These are phyloP conservation scores for Avena sativa DNA, from an alignment of 176 grass and related monocot genomes.

Conservation along the genomic window DNA sequence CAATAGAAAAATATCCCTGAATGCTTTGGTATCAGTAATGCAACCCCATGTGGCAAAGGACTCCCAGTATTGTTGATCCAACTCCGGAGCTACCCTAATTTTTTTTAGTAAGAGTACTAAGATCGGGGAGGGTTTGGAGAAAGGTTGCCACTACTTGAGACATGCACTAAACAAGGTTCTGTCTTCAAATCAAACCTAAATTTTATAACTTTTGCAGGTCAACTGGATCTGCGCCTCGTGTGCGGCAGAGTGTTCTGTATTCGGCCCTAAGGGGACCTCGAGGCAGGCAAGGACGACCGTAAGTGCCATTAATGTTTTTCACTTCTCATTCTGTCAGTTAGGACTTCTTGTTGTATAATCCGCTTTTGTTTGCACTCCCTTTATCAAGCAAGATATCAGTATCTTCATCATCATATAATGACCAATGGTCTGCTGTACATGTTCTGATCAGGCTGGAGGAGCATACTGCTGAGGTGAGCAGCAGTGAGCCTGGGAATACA, in stretches of 20 bases:
- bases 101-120: background rate
- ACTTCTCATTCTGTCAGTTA: background rate
- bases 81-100: background rate
- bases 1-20: background rate
- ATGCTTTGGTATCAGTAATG: background rate
- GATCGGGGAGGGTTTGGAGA: background rate
- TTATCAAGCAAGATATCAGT: background rate
- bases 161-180: background rate
- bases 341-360: no score
- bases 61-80: background rate
- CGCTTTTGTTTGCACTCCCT: background rate
- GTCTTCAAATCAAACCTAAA: background rate
- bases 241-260: slow-evolving; percentile 15
- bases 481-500: slow-evolving; percentile 4
- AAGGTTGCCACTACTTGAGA: background rate
- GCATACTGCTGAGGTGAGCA: background rate
- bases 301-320: background rate
- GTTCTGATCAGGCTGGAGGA: background rate
- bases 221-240: background rate
- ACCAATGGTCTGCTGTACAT: background rate
- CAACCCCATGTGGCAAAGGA: background rate
- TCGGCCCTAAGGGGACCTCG: background rate
- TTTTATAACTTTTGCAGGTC: background rate
- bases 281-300: background rate
- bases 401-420: background rate